Conservation (phyloP, 176 grass and related monocot species). For the Aegilops longissima region DNA sequence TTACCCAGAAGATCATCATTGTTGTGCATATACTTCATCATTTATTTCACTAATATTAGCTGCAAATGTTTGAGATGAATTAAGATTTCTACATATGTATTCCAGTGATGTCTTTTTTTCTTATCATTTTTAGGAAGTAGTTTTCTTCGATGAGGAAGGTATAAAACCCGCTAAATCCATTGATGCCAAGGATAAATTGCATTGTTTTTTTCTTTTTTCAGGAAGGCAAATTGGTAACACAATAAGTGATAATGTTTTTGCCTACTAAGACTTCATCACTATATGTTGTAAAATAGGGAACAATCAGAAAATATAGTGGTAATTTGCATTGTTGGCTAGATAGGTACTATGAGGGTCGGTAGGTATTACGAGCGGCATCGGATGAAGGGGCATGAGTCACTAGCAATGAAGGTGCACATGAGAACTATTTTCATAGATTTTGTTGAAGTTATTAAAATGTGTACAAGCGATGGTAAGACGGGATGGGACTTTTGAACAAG, state of each 20-base stretch:
- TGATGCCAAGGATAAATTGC: neutral
- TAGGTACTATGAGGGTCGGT: no score
- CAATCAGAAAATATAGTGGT: neutral
- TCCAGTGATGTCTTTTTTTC: neutral
- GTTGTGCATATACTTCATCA: neutral
- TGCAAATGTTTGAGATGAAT: neutral
- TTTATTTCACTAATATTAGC: neutral
- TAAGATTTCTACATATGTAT: neutral
- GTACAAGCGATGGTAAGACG: no score
- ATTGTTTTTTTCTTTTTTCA: no score
- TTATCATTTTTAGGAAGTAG: constrained; percentile 32
- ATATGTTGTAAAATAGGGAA: neutral
- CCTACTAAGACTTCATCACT: neutral
- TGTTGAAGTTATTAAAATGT: no score
- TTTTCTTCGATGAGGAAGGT: constrained; percentile 57
- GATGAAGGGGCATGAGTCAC: no score
- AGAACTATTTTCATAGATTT: no score
- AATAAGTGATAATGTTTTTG: neutral
- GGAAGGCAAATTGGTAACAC: constrained; percentile 38
- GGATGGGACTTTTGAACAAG: no score
- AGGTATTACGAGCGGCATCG: no score
- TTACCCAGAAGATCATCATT: neutral
- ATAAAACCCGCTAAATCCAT: constrained; percentile 15
- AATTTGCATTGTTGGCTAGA: no score
- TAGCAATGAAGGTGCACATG: no score